Evolutionary conservation across 768 basidiomycete genomes (phyloP), one percentile per base, ranked within the genome.

Genomic region (Calocybe indica): DNA sequence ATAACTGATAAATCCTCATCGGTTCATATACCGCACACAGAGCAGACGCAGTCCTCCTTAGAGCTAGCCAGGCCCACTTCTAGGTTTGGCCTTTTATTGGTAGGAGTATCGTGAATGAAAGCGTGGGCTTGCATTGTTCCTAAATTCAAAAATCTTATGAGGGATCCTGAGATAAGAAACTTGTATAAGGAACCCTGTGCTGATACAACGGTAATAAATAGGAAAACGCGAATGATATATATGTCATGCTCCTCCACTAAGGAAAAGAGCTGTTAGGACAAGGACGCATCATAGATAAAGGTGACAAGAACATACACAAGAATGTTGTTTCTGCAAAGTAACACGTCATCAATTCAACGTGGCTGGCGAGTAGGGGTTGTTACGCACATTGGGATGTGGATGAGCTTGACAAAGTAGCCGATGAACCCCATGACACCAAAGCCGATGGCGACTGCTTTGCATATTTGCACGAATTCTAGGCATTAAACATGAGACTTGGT

Each of bases 341-440:
- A 36, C 35, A 0, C 22, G 28, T 43, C 14, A 43, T 37, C 14
- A 38, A 22, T 2, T 22, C 22, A 22, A 22, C 6, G 42, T 55
- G 15, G 56, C 56, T 61, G 45, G 57, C 52, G 47, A 42, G 7
- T 6, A 46, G 31, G 40, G 36, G n/a, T 14, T 12, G 40, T 30
- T 34, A 82, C 93, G 72, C 57, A 95, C 93, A 96, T 95, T 58
- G 94, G 93, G 68, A 95, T 96, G 69, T 97, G 93, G 58, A 98
- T 93, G 55, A 97, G 83, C 69, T 97, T 97, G 56, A 96, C 94
- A 62, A 98, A 87, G 74, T 95, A 99, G 11, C 96, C 96, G 65
- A 99, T 93, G 78, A 97, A 95, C 11, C 96, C 96, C 94, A 98
- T 98, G 55, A 99, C 90, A 43, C 86, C 92, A 61, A 99, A 99